Evolutionary conservation across 2,329 filamentous ascomycete genomes (phyloP).

Genomic region (Dactylonectria macrodidyma): DNA sequence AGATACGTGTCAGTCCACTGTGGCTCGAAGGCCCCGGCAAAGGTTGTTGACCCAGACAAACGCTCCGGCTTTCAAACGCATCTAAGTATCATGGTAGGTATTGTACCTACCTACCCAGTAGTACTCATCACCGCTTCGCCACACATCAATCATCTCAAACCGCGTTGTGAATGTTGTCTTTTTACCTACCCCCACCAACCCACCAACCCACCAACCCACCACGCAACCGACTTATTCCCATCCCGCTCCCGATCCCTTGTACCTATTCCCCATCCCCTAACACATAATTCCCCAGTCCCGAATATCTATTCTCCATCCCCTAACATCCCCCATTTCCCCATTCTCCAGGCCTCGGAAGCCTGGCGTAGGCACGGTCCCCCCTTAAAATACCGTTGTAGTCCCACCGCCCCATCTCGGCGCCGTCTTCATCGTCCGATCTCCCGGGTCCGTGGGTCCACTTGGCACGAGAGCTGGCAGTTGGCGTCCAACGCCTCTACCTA

Average conservation of each 20-base stretch:
- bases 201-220: background rate
- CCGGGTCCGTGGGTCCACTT: slow-evolving; percentile 48
- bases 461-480: slow-evolving; percentile 33
- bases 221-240: slow-evolving; percentile 14
- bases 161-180: background rate
- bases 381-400: slow-evolving; percentile 10
- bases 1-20: background rate
- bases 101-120: no score
- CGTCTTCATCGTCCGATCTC: slow-evolving; percentile 47
- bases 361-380: slow-evolving; percentile 21
- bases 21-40: background rate
- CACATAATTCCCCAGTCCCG: background rate
- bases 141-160: background rate
- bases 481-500: slow-evolving; percentile 28
- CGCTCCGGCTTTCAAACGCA: background rate
- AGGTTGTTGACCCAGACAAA: background rate
- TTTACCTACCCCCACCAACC: background rate
- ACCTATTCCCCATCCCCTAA: background rate
- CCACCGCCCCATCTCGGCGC: slow-evolving; percentile 44
- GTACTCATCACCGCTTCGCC: background rate
- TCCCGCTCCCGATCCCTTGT: background rate
- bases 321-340: slow-evolving; percentile 5
- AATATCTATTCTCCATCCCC: background rate
- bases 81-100: no score
- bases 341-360: slow-evolving; percentile 23